Evolutionary conservation across 192 early-diverging fungal genomes (phyloP).

Genomic region (Glomus cerebriforme): DNA sequence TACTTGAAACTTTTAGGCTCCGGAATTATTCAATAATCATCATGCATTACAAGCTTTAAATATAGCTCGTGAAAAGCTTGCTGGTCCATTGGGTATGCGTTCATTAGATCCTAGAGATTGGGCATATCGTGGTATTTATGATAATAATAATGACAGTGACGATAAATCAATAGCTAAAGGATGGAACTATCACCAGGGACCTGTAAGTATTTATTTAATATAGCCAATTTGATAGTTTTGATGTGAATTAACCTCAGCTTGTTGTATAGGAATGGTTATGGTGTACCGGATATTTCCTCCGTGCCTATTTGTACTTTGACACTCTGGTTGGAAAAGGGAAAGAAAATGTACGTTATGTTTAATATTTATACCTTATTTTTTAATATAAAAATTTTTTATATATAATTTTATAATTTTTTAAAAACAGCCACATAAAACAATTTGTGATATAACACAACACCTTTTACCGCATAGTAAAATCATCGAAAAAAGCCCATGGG

Average conservation of each 20-base stretch:
- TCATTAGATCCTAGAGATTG: slow-evolving; percentile 94
- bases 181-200: slow-evolving; percentile 97
- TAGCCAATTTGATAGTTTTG: not conserved
- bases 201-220: slow-evolving; percentile 42
- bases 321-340: slow-evolving; percentile 37
- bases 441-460: slow-evolving; percentile 67
- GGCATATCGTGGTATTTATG: slow-evolving; percentile 92
- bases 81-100: slow-evolving; percentile 91
- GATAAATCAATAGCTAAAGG: slow-evolving; percentile 92
- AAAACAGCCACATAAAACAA: slow-evolving; percentile 48
- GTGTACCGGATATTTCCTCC: slow-evolving; percentile 86
- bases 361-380: not conserved
- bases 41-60: slow-evolving; percentile 75
- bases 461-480: slow-evolving; percentile 78
- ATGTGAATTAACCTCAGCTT: not conserved
- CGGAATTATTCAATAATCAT: slow-evolving; percentile 83
- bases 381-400: not conserved
- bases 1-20: slow-evolving; percentile 53
- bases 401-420: not conserved
- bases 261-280: slow-evolving; percentile 92
- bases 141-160: slow-evolving; percentile 86
- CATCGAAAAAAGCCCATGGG: slow-evolving; percentile 74
- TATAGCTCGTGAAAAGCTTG: slow-evolving; percentile 65
- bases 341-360: slow-evolving; percentile 32
- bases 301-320: slow-evolving; percentile 78